phyloP scores from a whole-genome alignment of 192 early-diverging fungal genomes.

The Linnemannia zychae region DNA sequence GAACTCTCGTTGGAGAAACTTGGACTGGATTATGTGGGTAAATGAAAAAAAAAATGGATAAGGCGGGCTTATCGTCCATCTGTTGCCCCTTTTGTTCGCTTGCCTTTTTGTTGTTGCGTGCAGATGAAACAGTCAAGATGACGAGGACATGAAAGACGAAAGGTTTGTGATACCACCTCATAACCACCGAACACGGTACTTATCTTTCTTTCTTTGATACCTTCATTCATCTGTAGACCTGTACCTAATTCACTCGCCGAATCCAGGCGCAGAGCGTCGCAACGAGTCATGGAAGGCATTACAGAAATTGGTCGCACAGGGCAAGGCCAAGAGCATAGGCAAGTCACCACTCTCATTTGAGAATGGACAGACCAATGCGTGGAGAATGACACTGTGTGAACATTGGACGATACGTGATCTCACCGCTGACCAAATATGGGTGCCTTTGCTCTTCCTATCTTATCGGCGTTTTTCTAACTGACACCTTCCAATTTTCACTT shows the following conservation, averaged over 20 bases:
- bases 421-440: neutral
- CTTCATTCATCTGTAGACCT: conserved; percentile 54
- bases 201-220: neutral
- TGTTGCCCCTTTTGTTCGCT: neutral
- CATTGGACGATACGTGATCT: neutral
- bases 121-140: neutral
- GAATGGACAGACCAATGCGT: neutral
- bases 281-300: conserved; percentile 65
- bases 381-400: neutral
- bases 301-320: conserved; percentile 60
- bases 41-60: neutral
- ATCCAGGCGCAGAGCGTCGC: conserved; percentile 61
- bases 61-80: neutral
- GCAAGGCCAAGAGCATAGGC: conserved; percentile 68
- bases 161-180: neutral
- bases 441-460: neutral
- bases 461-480: neutral
- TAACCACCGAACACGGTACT: neutral
- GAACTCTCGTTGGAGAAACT: conserved; percentile 67
- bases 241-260: conserved; percentile 71
- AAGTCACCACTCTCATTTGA: neutral
- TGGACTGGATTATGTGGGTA: conserved; percentile 66
- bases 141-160: neutral
- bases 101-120: neutral
- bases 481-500: neutral